A percentile compares a stretch with the other conserved stretches of the same genome.
Evolutionary conservation across 2,329 filamentous ascomycete genomes (phyloP).

Genomic region (Aspergillus aculeatus): DNA sequence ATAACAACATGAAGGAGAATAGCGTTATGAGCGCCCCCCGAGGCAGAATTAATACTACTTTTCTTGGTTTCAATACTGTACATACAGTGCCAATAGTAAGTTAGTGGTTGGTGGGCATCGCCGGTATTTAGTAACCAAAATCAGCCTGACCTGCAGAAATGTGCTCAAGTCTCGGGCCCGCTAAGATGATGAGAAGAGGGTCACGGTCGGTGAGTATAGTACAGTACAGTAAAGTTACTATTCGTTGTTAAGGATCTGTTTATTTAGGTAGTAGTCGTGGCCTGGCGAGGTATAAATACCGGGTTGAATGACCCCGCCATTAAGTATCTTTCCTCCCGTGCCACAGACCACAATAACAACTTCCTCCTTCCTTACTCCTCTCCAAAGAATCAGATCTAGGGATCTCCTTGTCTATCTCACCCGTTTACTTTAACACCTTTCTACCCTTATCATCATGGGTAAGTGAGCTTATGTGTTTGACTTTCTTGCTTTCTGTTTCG

Average conservation of each 20-base stretch:
- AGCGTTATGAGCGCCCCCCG: background rate
- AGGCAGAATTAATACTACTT: too few species aligned
- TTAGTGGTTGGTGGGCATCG: too few species aligned
- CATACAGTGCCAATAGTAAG: too few species aligned
- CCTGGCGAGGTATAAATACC: slow-evolving; percentile 23
- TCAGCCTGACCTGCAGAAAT: slow-evolving; percentile 24
- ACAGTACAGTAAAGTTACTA: too few species aligned
- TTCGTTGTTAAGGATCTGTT: too few species aligned
- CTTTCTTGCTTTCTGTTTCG: background rate
- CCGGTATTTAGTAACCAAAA: background rate
- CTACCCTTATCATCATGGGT: slow-evolving; percentile 15
- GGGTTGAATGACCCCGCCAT: background rate
- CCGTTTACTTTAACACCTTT: background rate
- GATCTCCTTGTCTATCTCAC: background rate
- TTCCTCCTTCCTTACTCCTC: background rate
- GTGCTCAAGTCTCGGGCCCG: slow-evolving; percentile 18
- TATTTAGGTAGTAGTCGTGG: too few species aligned
- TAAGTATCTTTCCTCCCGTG: background rate
- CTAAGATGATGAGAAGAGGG: background rate
- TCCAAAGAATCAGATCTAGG: too few species aligned
- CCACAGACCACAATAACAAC: background rate
- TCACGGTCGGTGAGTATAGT: too few species aligned
- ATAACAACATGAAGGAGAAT: background rate
- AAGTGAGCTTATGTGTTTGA: background rate
- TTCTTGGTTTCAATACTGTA: too few species aligned